Base-by-base conservation (phyloP, 306 rosid genomes). In the Chamaecrista fasciculata region DNA sequence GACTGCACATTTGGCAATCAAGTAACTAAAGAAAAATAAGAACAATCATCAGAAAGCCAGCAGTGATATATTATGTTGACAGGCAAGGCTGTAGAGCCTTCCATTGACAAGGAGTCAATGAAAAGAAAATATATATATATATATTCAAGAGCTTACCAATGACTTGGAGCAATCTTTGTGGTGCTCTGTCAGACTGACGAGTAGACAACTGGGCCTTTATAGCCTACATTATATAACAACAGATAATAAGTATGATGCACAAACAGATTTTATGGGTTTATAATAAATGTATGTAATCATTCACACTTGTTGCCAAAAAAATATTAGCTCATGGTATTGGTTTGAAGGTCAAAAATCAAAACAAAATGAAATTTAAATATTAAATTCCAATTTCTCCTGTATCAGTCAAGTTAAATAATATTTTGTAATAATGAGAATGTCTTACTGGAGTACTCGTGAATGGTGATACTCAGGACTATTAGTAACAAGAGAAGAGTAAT, bases 91-190 rank as follows among this genome's bases (percentile, higher is more conserved):
- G 0, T n/a, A 3, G 8, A 12, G 9, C 24, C 33, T 24, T 18
- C 59, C 33, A 6, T 23, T 11, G 33, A 52, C 18, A 12, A 52
- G 59, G 12, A 6, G 11, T 2, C 10, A 20, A 11, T 20, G 26
- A 52, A 23, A 28, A 24, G 29, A 62, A 49, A 47, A n/a, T n/a
- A n/a, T n/a, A n/a, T n/a, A n/a, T n/a, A 53, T 62, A 73, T 33
- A 28, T 46, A 69, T 66, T n/a, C 40, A 57, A 76, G 69, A 59
- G 74, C 95, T 55, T 91, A 94, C 99, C 99, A 79, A 85, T 84
- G 82, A 94, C 95, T 85, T 88, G 99, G 75, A 94, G 92, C 78
- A 88, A 86, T 78, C 96, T 79, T 43, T 58, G 85, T 36, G 82
- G 80, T 66, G 86, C 79, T 86, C 82, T 91, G 73, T 94, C 97